phyloP scores from a whole-genome alignment of 1,284 basidiomycete species.

The Vanrija sp. region DNA sequence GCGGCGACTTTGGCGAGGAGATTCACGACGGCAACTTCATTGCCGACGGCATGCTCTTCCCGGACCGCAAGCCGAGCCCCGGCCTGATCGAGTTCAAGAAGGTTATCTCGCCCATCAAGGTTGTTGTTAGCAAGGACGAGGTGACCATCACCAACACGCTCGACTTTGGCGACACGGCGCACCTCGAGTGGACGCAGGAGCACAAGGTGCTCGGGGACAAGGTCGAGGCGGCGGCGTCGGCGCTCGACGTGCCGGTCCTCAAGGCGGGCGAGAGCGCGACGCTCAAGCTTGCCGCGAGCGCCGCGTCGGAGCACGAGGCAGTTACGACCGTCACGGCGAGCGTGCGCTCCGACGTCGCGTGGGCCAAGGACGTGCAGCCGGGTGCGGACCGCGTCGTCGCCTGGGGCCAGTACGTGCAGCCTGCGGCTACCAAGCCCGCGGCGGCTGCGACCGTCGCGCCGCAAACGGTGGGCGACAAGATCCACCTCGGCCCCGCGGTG shows the following conservation, averaged over 20 bases:
- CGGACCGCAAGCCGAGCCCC: conserved; percentile 20
- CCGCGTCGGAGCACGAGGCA: background rate
- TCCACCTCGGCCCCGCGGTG: conserved; percentile 12
- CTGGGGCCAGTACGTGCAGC: conserved; percentile 1
- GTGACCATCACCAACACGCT: conserved; percentile 5
- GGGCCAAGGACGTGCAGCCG: conserved; percentile 1
- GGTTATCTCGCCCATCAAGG: conserved; percentile 16
- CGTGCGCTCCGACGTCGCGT: background rate
- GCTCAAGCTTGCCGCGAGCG: background rate
- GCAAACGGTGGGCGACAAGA: background rate
- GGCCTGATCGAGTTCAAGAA: conserved; percentile 21
- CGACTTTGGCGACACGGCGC: conserved; percentile 5
- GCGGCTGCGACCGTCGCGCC: background rate
- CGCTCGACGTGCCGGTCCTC: background rate
- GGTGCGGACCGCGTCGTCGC: conserved; percentile 7
- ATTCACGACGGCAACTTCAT: conserved; percentile 28
- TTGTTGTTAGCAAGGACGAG: background rate
- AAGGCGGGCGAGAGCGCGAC: conserved; percentile 1
- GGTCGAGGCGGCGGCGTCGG: background rate
- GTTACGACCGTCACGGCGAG: conserved; percentile 1
- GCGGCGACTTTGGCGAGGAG: conserved; percentile 24
- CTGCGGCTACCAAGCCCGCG: background rate
- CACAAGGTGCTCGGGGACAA: conserved; percentile 2
- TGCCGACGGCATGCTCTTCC: conserved; percentile 26
- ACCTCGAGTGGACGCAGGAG: conserved; percentile 7